A percentile compares a stretch with the other conserved stretches of the same genome.
Evolutionary conservation across 2,329 filamentous ascomycete genomes (phyloP).

Genomic region (Beauveria rudraprayagi): DNA sequence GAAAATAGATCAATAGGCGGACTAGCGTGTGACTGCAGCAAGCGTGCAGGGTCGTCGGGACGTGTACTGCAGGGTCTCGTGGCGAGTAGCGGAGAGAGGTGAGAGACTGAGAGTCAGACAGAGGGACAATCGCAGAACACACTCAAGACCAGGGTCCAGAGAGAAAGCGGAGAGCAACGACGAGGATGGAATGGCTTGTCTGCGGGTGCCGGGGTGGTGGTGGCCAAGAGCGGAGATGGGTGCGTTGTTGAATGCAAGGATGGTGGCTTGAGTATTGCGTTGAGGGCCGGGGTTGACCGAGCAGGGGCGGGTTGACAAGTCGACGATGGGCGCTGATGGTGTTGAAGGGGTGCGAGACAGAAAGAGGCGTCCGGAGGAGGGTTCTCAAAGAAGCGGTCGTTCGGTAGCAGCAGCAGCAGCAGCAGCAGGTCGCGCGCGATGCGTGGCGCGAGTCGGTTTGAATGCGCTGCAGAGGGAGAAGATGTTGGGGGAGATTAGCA

Average conservation of each 20-base stretch:
- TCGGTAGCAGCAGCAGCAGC: neutral
- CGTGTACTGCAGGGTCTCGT: neutral
- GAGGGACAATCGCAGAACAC: neutral
- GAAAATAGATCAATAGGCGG: neutral
- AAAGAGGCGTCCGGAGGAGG: neutral
- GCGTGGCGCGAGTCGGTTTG: neutral
- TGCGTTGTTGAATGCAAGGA: neutral
- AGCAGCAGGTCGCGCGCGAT: neutral
- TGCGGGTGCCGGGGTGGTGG: neutral
- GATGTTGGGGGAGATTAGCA: no score
- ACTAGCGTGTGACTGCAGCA: neutral
- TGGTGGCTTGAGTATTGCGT: neutral
- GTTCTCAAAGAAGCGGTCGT: neutral
- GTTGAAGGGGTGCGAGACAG: no score
- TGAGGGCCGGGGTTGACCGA: neutral
- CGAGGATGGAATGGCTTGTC: neutral
- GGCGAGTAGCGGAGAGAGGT: neutral
- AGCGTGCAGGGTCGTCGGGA: constrained; percentile 2
- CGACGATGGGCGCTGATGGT: no score
- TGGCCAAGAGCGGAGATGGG: neutral
- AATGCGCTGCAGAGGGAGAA: neutral
- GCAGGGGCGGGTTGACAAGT: neutral
- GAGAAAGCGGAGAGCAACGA: neutral
- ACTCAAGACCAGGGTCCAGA: neutral
- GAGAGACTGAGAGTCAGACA: neutral